Evolutionary conservation across 805 yeast species (phyloP), one percentile per base, ranked within the genome.

Genomic region (Kodamaea lidongshanica): DNA sequence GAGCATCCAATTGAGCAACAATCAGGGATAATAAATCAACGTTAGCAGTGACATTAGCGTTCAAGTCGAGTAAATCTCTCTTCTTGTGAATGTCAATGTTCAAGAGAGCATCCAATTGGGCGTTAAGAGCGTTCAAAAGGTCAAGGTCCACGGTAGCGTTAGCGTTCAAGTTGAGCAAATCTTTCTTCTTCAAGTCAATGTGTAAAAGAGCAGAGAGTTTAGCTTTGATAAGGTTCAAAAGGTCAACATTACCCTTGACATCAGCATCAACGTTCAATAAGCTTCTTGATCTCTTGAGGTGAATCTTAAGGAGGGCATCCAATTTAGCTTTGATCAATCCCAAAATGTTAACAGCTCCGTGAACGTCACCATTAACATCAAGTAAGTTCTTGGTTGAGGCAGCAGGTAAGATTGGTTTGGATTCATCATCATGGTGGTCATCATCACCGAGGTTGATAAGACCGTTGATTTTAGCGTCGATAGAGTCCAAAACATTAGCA

Each of bases 281-380:
- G 24, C 21, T 14, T 25, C 34, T 31, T 23, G 19, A 23, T 13
- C 23, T 27, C 30, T 27, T 27, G 16, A 27, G 12, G 18, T 27
- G 13, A 10, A 13, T 16, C 19, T 18, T 19, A n/a, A 27, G 12
- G 12, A 17, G 23, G 21, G 30, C 30, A n/a, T 11, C 25, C 11
- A 25, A 19, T 16, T 20, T 26, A 16, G 24, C 20, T 7, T 21
- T 16, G 20, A 28, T 11, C 10, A 28, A 26, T 3, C 23, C 31
- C 26, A 21, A 23, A 16, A 19, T 14, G 15, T 19, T 15, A 15
- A 27, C 31, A 4, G 4, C 16, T 19, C n/a, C 16, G 12, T 16
- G 17, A 16, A 26, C 31, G 26, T 21, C 15, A 13, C 24, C 30
- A 12, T 27, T 10, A 10, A 19, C 23, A 13, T 27, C 30, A 12